phyloP scores from a whole-genome alignment of 1,284 basidiomycete species.

The Sporisorium graminicola region DNA sequence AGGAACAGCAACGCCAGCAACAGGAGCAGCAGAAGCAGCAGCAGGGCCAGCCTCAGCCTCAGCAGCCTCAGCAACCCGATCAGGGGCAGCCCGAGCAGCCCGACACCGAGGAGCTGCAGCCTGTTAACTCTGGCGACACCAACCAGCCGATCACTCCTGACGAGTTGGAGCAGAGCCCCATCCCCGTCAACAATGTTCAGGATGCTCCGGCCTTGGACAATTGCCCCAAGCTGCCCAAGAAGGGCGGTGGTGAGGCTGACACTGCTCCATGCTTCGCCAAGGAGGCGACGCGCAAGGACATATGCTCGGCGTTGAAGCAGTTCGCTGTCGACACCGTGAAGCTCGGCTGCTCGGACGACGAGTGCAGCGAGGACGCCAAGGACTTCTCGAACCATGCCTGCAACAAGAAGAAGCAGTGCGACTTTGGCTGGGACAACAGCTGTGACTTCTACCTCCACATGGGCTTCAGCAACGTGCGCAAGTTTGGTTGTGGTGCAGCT shows the following conservation, averaged over 20 bases:
- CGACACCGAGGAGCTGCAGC: background rate
- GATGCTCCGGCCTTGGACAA: slow-evolving; percentile 9
- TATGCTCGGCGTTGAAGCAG: slow-evolving; percentile 52
- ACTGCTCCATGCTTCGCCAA: slow-evolving; percentile 41
- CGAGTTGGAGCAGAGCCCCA: background rate
- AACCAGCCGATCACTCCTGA: slow-evolving; percentile 9
- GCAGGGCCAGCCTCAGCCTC: slow-evolving; percentile 15
- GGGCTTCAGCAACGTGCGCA: slow-evolving; percentile 40
- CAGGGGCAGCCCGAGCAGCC: slow-evolving; percentile 5
- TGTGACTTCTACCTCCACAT: slow-evolving; percentile 41
- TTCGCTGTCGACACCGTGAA: slow-evolving; percentile 36
- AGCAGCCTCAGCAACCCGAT: background rate
- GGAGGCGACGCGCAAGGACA: slow-evolving; percentile 35
- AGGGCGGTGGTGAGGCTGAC: slow-evolving; percentile 36
- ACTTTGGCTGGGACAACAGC: slow-evolving; percentile 41
- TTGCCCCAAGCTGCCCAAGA: slow-evolving; percentile 46
- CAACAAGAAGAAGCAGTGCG: slow-evolving; percentile 44
- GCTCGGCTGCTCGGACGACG: slow-evolving; percentile 35
- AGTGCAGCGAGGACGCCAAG: slow-evolving; percentile 41
- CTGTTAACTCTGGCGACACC: slow-evolving; percentile 1
- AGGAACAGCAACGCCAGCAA: slow-evolving; percentile 13
- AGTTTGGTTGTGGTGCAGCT: slow-evolving; percentile 39
- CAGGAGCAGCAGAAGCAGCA: slow-evolving; percentile 15
- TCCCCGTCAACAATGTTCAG: slow-evolving; percentile 7
- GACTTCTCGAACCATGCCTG: slow-evolving; percentile 48